Conservation (phyloP, 495 filamentous ascomycete genomes). For the Apiosordaria backusii region DNA sequence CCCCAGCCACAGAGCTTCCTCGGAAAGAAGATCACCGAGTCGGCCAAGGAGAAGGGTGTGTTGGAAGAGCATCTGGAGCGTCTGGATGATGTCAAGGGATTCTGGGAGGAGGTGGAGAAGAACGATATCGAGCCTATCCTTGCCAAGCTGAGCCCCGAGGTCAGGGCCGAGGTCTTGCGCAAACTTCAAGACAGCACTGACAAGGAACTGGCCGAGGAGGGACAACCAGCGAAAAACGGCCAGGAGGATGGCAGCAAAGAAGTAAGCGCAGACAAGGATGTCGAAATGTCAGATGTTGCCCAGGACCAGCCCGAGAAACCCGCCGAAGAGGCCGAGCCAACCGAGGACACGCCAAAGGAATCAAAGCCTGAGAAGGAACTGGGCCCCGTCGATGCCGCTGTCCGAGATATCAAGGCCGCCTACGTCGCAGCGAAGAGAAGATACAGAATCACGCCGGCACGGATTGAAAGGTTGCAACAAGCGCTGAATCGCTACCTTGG, state of each 20-base stretch:
- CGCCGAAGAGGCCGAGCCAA: background rate
- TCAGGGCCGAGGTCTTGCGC: conserved; percentile 41
- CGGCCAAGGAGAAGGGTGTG: conserved; percentile 66
- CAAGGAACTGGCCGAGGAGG: conserved; percentile 27
- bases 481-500: conserved; percentile 69
- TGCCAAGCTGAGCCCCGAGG: conserved; percentile 41
- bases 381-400: conserved; percentile 54
- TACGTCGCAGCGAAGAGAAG: conserved; percentile 72
- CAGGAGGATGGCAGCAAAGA: conserved; percentile 13
- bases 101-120: conserved; percentile 78
- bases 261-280: conserved; percentile 3
- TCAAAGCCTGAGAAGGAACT: conserved; percentile 28
- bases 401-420: conserved; percentile 72
- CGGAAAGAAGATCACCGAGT: conserved; percentile 69
- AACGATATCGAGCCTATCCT: conserved; percentile 72
- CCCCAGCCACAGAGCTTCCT: conserved; percentile 85
- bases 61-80: conserved; percentile 61
- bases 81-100: conserved; percentile 72
- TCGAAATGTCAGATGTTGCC: conserved; percentile 15
- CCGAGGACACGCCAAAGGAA: background rate
- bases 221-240: conserved; percentile 7
- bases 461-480: conserved; percentile 67
- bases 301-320: background rate
- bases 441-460: conserved; percentile 72
- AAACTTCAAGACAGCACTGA: conserved; percentile 37